Conservation (phyloP, 2,329 filamentous ascomycete genomes). For the Cryphonectria nitschkei region DNA sequence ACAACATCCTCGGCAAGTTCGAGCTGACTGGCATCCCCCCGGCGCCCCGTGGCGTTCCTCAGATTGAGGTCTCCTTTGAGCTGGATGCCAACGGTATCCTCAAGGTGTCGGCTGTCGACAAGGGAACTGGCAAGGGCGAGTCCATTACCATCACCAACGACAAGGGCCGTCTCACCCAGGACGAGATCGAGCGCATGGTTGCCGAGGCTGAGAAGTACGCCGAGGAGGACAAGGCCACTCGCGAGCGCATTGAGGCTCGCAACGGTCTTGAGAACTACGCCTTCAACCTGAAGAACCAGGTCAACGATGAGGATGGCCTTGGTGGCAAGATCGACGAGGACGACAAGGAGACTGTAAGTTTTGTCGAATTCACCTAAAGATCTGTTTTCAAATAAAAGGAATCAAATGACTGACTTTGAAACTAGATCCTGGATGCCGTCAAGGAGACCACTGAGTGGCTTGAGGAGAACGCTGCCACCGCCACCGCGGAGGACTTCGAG, state of each 20-base stretch:
- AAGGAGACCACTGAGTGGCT: constrained; percentile 98
- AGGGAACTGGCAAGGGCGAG: constrained; percentile 97
- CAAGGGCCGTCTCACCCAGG: constrained; percentile 93
- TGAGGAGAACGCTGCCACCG: constrained; percentile 87
- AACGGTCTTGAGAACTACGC: constrained; percentile 99
- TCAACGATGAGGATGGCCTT: constrained; percentile 93
- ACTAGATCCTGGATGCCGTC: constrained; percentile 83
- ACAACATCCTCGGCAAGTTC: constrained; percentile 97
- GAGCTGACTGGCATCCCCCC: constrained; percentile 95
- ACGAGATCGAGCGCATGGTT: constrained; percentile 99
- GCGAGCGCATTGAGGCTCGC: constrained; percentile 93
- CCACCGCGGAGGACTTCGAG: constrained; percentile 91
- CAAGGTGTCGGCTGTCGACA: constrained; percentile 93
- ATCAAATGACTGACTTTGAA: constrained; percentile 39
- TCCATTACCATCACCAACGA: constrained; percentile 99
- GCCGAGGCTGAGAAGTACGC: constrained; percentile 97
- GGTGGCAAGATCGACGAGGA: constrained; percentile 98
- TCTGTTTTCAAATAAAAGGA: not conserved
- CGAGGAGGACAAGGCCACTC: constrained; percentile 98
- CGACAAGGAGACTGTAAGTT: constrained; percentile 89
- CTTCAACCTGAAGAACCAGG: constrained; percentile 98
- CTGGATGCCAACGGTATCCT: constrained; percentile 98
- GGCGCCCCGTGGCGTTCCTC: constrained; percentile 92
- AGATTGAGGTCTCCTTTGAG: constrained; percentile 98
- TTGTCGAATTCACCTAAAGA: not conserved